phyloP scores from a whole-genome alignment of 306 rosid genomes.

The Morella rubra region DNA sequence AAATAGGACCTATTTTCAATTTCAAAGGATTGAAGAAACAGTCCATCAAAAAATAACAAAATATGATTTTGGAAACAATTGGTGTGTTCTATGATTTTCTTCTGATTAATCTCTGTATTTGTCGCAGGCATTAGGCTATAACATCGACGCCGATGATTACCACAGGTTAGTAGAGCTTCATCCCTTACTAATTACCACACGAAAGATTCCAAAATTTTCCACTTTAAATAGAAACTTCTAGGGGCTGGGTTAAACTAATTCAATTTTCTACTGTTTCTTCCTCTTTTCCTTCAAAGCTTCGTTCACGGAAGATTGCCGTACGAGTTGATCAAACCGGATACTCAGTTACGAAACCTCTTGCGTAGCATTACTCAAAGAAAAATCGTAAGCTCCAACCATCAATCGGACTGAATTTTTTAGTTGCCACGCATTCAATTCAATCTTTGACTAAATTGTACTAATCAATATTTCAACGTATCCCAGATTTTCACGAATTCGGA shows the following conservation, averaged over 20 bases:
- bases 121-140: constrained; percentile 65
- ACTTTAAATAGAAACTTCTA: background rate
- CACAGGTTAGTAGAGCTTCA: constrained; percentile 44
- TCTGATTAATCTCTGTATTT: background rate
- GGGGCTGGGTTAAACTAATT: background rate
- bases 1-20: too few relatives aligned
- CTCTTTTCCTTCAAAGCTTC: constrained; percentile 37
- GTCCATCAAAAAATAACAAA: too few relatives aligned
- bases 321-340: constrained; percentile 60
- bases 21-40: too few relatives aligned
- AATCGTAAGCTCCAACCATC: constrained; percentile 41
- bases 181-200: background rate
- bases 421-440: background rate
- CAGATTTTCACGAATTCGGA: constrained; percentile 90
- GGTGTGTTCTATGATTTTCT: background rate
- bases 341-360: constrained; percentile 59
- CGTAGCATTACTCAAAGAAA: constrained; percentile 61
- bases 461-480: background rate
- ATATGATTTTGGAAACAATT: background rate
- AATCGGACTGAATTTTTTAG: background rate
- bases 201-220: background rate
- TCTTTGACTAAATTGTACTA: background rate
- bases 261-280: background rate
- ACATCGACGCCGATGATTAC: constrained; percentile 73
- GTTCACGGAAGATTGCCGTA: constrained; percentile 94